phyloP scores from a whole-genome alignment of 768 basidiomycete genomes.

The Leccinum imitatum region DNA sequence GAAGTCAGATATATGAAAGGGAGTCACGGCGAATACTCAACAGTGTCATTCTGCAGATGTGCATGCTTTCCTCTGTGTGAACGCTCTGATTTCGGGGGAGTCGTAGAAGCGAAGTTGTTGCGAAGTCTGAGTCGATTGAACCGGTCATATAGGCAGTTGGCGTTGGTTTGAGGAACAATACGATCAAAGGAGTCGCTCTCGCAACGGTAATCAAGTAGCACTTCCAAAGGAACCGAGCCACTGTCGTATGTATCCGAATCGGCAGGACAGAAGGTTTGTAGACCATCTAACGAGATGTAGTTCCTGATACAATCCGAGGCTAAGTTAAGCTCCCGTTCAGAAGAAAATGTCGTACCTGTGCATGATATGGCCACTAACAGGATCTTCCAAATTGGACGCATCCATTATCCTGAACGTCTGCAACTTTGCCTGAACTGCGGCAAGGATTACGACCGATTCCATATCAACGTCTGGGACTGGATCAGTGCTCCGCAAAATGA shows the following conservation, averaged over 20 bases:
- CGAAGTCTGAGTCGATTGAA: conserved; percentile 89
- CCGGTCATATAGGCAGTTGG: conserved; percentile 86
- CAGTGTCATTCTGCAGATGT: conserved; percentile 67
- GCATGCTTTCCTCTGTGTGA: conserved; percentile 26
- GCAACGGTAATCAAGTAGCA: conserved; percentile 80
- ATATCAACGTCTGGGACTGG: conserved; percentile 29
- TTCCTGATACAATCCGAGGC: conserved; percentile 47
- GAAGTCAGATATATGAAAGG: conserved; percentile 10
- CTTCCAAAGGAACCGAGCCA: conserved; percentile 82
- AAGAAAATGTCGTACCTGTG: conserved; percentile 52
- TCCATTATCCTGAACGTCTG: conserved; percentile 84
- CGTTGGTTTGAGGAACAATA: conserved; percentile 85
- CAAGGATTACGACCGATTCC: conserved; percentile 66
- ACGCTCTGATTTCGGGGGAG: conserved; percentile 40
- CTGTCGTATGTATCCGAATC: conserved; percentile 39
- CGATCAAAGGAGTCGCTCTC: conserved; percentile 85
- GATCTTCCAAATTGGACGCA: conserved; percentile 72
- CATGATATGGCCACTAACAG: conserved; percentile 83
- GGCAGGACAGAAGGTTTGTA: conserved; percentile 86
- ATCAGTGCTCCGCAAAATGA: conserved; percentile 69
- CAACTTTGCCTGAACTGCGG: conserved; percentile 78
- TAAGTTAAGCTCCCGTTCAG: not conserved
- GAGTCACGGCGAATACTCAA: conserved; percentile 32
- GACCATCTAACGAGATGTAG: conserved; percentile 71
- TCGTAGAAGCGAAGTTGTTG: conserved; percentile 60